Evolutionary conservation across 2,329 filamentous ascomycete species (phyloP), one percentile per base, ranked within the genome.

Genomic region (Clarireedia paspali): DNA sequence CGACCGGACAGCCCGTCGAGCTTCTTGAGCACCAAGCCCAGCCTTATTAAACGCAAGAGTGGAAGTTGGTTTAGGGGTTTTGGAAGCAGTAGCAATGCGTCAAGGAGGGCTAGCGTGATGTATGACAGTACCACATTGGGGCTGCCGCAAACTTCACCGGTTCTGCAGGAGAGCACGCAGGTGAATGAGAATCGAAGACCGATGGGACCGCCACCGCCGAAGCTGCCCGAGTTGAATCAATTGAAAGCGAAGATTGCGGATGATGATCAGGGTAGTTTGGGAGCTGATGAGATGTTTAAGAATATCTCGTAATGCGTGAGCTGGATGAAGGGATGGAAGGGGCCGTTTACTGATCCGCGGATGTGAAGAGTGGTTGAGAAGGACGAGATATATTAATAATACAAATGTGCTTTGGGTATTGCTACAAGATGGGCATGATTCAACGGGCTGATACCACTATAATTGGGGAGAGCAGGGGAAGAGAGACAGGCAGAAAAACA

Each of bases 251-350:
- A 63, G 56, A 63, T 70, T 50, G 54, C 57, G 9, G 62, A 65
- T 26, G 58, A 63, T 50, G 64, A 66, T 53, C 63, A 63, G 45
- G 66, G 66, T 39, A 65, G 65, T 42, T 54, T 70, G 23, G 68
- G 67, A 6, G 68, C 56, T 5, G 66, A 62, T 15, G 68, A 70
- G n/a, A 61, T 70, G 63, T 70, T 70, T 57, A 69, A 68, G 56
- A 67, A 70, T 59, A 70, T 70, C 53, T 68, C 67, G 60, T 69
- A 64, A 55, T 47, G 24, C 26, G 23, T 42, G 15, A 15, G 59
- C 57, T 56, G 60, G 63, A 47, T 59, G 57, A 57, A 63, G 60
- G 56, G 57, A 61, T 57, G 59, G 53, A 60, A 60, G 57, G 60
- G 45, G 34, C 40, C 24, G 53, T 50, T 56, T 61, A 59, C 56